Percentiles rank a stretch among this genome's conserved stretches.
Evolutionary conservation across 768 basidiomycete genomes (phyloP).

Genomic region (Phylloporus arenicola): DNA sequence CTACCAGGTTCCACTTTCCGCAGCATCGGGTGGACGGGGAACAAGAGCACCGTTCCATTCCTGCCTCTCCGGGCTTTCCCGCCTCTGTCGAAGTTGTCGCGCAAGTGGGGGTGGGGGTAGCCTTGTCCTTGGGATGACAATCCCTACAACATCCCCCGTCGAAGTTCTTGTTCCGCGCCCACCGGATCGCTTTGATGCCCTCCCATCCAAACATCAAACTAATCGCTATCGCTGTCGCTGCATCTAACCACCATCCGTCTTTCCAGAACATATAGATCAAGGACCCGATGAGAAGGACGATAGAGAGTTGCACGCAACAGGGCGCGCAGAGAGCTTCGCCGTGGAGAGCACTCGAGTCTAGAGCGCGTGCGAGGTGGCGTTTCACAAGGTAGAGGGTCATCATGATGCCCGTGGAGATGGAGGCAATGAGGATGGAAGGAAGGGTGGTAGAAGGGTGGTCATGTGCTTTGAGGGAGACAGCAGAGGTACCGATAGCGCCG

Average conservation of each 20-base stretch:
- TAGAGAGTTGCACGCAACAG: conserved; percentile 40
- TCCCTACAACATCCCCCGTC: conserved; percentile 36
- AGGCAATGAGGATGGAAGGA: conserved; percentile 40
- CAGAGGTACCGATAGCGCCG: conserved; percentile 34
- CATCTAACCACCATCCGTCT: conserved; percentile 47
- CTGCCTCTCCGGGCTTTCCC: not conserved
- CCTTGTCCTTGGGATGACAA: not conserved
- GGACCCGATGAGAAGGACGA: conserved; percentile 39
- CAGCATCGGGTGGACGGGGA: not conserved
- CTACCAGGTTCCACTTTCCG: not conserved
- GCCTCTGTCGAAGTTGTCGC: not conserved
- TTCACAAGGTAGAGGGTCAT: conserved; percentile 41
- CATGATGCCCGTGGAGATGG: conserved; percentile 35
- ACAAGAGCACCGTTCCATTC: not conserved
- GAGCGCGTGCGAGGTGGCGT: conserved; percentile 39
- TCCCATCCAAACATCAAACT: conserved; percentile 42
- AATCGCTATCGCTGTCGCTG: conserved; percentile 38
- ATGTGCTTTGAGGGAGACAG: conserved; percentile 31
- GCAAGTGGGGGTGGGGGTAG: not conserved
- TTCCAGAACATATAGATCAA: conserved; percentile 37
- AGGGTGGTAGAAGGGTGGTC: conserved; percentile 36
- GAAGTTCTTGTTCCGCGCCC: conserved; percentile 33
- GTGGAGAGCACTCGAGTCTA: conserved; percentile 41
- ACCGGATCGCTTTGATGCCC: conserved; percentile 38
- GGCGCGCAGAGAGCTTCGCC: conserved; percentile 43